Evolutionary conservation across 2,329 filamentous ascomycete genomes (phyloP).

Genomic region (Diaporthe sp.): DNA sequence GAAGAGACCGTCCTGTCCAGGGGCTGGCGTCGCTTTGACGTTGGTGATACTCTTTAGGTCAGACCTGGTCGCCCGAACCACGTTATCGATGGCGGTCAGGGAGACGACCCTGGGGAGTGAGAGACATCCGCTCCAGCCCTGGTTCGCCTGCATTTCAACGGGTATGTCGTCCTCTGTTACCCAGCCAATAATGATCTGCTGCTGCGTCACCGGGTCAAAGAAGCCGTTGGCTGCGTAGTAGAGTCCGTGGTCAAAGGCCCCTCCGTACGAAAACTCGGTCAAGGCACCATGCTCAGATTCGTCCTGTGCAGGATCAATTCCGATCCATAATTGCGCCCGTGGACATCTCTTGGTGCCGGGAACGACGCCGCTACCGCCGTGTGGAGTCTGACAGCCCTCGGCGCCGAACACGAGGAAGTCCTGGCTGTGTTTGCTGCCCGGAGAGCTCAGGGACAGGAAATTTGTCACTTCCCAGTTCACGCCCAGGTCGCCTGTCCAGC

Average conservation of each 20-base stretch:
- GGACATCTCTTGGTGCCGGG: constrained; percentile 24
- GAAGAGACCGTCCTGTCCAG: constrained; percentile 37
- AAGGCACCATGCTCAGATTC: neutral
- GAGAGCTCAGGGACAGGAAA: constrained; percentile 52
- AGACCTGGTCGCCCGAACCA: constrained; percentile 49
- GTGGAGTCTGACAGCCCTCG: constrained; percentile 48
- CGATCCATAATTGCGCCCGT: constrained; percentile 53
- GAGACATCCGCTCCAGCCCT: constrained; percentile 61
- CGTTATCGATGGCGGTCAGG: constrained; percentile 50
- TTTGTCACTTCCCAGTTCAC: constrained; percentile 63
- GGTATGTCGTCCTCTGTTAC: constrained; percentile 61
- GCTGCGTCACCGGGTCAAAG: constrained; percentile 52
- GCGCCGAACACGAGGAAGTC: constrained; percentile 58
- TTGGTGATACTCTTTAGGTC: constrained; percentile 52
- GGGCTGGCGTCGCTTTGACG: constrained; percentile 43
- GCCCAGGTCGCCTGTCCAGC: constrained; percentile 61
- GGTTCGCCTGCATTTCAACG: constrained; percentile 51
- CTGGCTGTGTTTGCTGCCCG: constrained; percentile 37
- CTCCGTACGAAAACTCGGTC: constrained; percentile 41
- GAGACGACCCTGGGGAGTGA: constrained; percentile 56
- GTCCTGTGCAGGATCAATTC: constrained; percentile 42
- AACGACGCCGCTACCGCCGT: constrained; percentile 33
- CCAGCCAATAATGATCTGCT: constrained; percentile 59
- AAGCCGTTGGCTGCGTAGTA: constrained; percentile 62
- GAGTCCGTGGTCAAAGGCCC: constrained; percentile 59